A percentile compares a stretch with the other conserved stretches of the same genome.
These are phyloP conservation scores for Paramecium biaurelia DNA, from an alignment of 73 alveolate species.

Conservation along the genomic window DNA sequence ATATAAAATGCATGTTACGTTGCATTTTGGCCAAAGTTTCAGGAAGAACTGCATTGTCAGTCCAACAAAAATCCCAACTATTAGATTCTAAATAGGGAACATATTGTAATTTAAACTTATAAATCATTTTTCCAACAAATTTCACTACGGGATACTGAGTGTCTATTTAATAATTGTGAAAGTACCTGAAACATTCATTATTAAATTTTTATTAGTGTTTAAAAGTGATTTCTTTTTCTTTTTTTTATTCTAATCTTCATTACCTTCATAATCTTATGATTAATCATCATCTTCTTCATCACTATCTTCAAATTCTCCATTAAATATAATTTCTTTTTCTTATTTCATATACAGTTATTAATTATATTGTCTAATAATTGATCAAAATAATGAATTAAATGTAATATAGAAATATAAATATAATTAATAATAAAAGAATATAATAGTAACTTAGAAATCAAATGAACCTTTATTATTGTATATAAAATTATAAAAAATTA, in stretches of 20 bases:
- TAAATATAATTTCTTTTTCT: neutral
- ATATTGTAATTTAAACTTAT: constrained; percentile 49
- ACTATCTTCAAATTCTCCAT: constrained; percentile 46
- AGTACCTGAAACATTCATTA: constrained; percentile 52
- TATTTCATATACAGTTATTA: neutral
- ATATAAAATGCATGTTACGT: neutral
- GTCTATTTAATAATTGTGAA: neutral
- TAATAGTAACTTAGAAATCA: neutral
- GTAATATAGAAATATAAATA: neutral
- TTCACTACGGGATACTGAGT: constrained; percentile 64
- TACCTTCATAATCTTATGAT: neutral
- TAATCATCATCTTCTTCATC: neutral
- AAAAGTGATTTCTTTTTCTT: constrained; percentile 4
- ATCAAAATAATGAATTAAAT: neutral
- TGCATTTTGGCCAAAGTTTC: constrained; percentile 72
- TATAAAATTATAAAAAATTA: neutral
- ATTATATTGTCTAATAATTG: neutral
- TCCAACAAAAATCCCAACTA: constrained; percentile 75
- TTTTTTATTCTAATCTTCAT: neutral
- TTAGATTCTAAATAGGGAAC: constrained; percentile 62
- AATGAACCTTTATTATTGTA: neutral
- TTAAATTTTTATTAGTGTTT: neutral
- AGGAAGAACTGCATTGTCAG: constrained; percentile 70
- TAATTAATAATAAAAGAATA: neutral
- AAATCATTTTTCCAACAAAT: constrained; percentile 59